Base-by-base conservation (phyloP, 208 protist genomes). In the Trypanosomatidae sp. region DNA sequence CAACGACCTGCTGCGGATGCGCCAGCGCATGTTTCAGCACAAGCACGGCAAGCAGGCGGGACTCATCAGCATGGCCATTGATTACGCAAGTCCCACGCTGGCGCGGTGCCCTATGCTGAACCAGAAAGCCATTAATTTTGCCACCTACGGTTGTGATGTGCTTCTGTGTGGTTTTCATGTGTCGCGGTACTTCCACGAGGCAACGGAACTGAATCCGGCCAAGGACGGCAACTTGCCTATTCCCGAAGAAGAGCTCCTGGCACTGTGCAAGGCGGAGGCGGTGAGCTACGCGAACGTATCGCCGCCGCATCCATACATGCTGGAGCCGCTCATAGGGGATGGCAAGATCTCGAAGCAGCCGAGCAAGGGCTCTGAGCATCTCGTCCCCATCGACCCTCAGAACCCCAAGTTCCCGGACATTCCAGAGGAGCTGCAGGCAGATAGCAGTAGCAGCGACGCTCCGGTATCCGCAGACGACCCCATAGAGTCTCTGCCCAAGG, bases 121-220 rank as follows among this genome's bases (percentile, higher is more conserved):
- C 68, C 92, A 96, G 62, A 96, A 96, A 77, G 92, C 92, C 4
- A 85, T 96, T 49, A 96, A 96, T 80, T 96, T 95, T 77, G 82
- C 90, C 47, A 91, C 90, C 13, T 85, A 93, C 71, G 88, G 92
- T 50, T 91, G 82, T 77, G 90, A 96, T 74, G 76, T 75, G 4
- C 79, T 95, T 28, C 36, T 93, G 53, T 89, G 85, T 62, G 92
- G 92, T 62, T 96, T 96, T 71, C 92, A 94, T 79, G 79, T 95
- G 9, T 91, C 92, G 0, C 89, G 92, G 41, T 96, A 96, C 81
- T 96, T 96, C 49, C 92, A 96, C 73, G 92, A 96, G 77, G 92
- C 92, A 53, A 96, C 92, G 59, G 92, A 96, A 71, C 71, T 96
- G 67, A 96, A 96, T 71, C 92, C 89, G 19, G 90, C 88, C 8